These are phyloP conservation scores for Spathaspora boniae DNA, from an alignment of 805 yeast species.

Conservation along the genomic window DNA sequence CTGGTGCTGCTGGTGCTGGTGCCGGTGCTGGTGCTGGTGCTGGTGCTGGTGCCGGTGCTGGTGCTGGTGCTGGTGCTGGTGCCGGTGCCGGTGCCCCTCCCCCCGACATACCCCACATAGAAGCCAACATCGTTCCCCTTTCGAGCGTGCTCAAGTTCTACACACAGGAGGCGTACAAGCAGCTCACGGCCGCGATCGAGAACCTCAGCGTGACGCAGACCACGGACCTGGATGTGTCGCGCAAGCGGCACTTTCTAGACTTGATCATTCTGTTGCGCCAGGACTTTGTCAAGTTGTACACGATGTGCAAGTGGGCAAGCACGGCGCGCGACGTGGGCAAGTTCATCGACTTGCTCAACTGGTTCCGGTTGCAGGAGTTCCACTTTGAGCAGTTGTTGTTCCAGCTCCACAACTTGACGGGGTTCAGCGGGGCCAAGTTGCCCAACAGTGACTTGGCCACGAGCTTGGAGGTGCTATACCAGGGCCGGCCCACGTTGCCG, in stretches of 20 bases:
- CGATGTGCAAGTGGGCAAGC: constrained; percentile 84
- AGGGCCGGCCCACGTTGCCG: constrained; percentile 74
- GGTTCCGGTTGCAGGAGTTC: constrained; percentile 79
- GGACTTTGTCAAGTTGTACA: constrained; percentile 80
- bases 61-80: not conserved
- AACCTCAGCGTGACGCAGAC: constrained; percentile 46
- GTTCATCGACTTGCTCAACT: constrained; percentile 81
- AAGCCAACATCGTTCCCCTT: constrained; percentile 66
- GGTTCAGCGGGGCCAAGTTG: constrained; percentile 81
- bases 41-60: too few species aligned
- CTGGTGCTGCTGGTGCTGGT: too few species aligned
- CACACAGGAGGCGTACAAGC: constrained; percentile 60
- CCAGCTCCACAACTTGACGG: constrained; percentile 65
- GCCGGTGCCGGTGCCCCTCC: constrained; percentile 3
- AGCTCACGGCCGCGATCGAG: constrained; percentile 57
- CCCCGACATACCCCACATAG: constrained; percentile 61
- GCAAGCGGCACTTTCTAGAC: constrained; percentile 68
- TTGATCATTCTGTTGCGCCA: constrained; percentile 71
- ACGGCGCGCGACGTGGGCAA: constrained; percentile 67
- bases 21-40: too few species aligned
- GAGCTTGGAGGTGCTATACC: constrained; percentile 76
- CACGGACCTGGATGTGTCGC: constrained; percentile 52
- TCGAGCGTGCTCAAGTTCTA: constrained; percentile 56
- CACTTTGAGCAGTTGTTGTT: constrained; percentile 58
- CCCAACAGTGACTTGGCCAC: constrained; percentile 91